Evolutionary conservation across 1,284 basidiomycete species (phyloP), one percentile per base, ranked within the genome.

Genomic region (Ustilago tritici): DNA sequence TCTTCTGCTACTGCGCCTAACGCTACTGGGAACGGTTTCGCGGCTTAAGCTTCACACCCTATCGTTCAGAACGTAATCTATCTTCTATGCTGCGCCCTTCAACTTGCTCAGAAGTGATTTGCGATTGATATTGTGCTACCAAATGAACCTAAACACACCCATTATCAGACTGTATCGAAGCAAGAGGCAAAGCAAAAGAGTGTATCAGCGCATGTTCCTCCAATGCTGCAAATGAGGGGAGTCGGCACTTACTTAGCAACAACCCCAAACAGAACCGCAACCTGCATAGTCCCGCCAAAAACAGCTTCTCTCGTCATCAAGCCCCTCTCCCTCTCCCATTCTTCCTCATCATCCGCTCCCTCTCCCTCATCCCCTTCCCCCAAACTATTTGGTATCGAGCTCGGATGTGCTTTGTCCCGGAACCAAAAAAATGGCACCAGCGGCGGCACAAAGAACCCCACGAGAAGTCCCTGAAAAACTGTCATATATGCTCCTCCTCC

Each of bases 401-500:
- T 64, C 4, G 73, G 73, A 58, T 70, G 59, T 2, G 69, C 50
- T 17, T 60, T 57, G 11, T 74, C 62, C 3, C 68, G 32, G 10
- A 78, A 74, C 64, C 69, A 75, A 36, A 78, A 78, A 28, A 78
- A 36, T 19, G 68, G 71, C 14, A 70, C 38, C 10, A 75, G 40
- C 6, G 67, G 64, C 0, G 70, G 70, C 1, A 71, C 14, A 36
- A 78, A 78, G 53, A 78, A 78, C 3, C 76, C 76, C 1, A 68
- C 58, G 56, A 78, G 55, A 17, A 78, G 17, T 2, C 76, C 76
- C 15, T 68, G 59, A 56, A 78, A 43, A 12, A 78, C 69, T 2
- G 68, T 71, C 14, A 15, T 47, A 35, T 71, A 75, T 15, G 58
- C 35, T 9, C 60, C 65, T 0, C 65, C 15, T 19, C 46, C 17